Conservation (phyloP, 2,329 filamentous ascomycete species). For the Trichothecium sympodiale region DNA sequence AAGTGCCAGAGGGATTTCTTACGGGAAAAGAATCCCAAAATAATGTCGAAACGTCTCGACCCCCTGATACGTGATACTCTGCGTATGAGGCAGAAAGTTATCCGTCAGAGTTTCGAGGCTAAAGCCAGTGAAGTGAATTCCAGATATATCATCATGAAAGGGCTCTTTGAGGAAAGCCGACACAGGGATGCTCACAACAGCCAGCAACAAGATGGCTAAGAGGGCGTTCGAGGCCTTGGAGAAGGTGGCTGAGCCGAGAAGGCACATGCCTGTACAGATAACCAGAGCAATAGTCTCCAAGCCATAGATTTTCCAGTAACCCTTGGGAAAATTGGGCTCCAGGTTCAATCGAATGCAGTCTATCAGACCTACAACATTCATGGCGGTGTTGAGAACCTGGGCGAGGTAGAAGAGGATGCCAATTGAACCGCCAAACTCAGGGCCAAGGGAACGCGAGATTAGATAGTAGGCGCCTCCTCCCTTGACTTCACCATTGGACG, state of each 20-base stretch:
- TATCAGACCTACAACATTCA: slow-evolving; percentile 79
- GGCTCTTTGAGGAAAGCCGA: slow-evolving; percentile 60
- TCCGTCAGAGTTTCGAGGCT: slow-evolving; percentile 56
- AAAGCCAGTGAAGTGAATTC: slow-evolving; percentile 70
- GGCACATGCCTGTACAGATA: slow-evolving; percentile 62
- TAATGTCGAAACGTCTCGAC: slow-evolving; percentile 66
- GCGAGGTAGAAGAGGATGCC: slow-evolving; percentile 84
- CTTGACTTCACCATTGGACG: slow-evolving; percentile 79
- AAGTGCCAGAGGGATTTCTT: slow-evolving; percentile 24
- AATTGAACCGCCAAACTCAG: slow-evolving; percentile 83
- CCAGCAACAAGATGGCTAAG: slow-evolving; percentile 56
- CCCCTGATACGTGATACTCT: slow-evolving; percentile 49
- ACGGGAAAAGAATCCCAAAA: slow-evolving; percentile 77
- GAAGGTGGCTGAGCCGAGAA: slow-evolving; percentile 72
- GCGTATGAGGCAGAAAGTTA: slow-evolving; percentile 64
- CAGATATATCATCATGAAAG: slow-evolving; percentile 50
- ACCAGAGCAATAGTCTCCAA: slow-evolving; percentile 63
- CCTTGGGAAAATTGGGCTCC: slow-evolving; percentile 53
- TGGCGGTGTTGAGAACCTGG: slow-evolving; percentile 74
- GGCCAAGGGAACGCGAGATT: slow-evolving; percentile 74
- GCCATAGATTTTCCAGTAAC: slow-evolving; percentile 67
- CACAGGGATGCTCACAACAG: slow-evolving; percentile 71
- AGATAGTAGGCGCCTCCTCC: slow-evolving; percentile 83
- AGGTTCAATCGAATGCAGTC: slow-evolving; percentile 73
- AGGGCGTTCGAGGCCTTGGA: slow-evolving; percentile 70